Conservation (phyloP, 177 flowering plant species). For the Vitis hybrid region DNA sequence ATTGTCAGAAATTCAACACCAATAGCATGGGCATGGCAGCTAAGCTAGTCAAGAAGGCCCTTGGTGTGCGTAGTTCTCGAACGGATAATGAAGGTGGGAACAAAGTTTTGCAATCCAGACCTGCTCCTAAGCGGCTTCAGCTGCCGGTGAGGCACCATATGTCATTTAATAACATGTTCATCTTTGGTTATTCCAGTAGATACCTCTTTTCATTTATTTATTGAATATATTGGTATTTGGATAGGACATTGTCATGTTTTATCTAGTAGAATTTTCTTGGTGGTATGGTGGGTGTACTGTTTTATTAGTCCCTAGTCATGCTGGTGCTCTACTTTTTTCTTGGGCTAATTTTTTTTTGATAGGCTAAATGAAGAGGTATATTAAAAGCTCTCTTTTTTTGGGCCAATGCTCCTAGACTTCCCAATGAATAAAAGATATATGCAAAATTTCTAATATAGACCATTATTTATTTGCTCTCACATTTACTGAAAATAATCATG, state of each 20-base stretch:
- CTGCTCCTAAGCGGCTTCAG: conserved; percentile 25
- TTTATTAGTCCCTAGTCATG: not conserved
- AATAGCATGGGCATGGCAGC: conserved; percentile 41
- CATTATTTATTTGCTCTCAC: no score
- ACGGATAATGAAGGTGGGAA: conserved; percentile 31
- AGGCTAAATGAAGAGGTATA: no score
- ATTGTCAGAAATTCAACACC: conserved; percentile 48
- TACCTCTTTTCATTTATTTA: not conserved
- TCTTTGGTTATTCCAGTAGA: not conserved
- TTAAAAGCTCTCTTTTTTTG: no score
- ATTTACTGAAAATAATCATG: no score
- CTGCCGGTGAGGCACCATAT: conserved; percentile 38
- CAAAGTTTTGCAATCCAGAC: conserved; percentile 19
- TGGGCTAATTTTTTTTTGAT: not conserved
- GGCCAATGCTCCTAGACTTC: no score
- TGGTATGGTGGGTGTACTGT: not conserved
- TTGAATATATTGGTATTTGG: not conserved
- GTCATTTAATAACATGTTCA: not conserved
- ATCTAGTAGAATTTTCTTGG: not conserved
- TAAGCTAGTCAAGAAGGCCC: conserved; percentile 35
- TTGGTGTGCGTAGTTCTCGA: conserved; percentile 30
- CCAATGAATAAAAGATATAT: no score
- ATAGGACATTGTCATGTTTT: not conserved
- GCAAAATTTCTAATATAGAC: no score
- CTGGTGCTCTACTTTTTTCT: not conserved